phyloP scores from a whole-genome alignment of 345 rosid species.

The Brassica cretica region DNA sequence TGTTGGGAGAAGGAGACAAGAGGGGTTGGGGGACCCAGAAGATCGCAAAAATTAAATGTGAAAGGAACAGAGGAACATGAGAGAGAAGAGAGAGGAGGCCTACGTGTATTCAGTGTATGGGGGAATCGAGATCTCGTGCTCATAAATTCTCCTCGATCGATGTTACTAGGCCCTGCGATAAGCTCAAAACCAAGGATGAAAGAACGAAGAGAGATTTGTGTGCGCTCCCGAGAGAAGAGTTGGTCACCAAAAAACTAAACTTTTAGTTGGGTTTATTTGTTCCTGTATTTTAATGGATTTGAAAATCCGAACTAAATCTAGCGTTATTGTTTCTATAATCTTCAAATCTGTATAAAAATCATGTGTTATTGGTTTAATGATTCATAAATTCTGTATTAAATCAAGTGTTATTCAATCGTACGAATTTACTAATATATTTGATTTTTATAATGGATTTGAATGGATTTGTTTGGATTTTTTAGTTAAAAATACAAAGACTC shows the following conservation, averaged over 20 bases:
- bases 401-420: no score
- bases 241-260: background rate
- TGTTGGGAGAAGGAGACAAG: slow-evolving; percentile 12
- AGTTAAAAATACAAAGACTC: no score
- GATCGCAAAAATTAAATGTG: slow-evolving; percentile 21
- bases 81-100: slow-evolving; percentile 23
- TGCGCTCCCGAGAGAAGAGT: background rate
- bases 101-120: slow-evolving; percentile 41
- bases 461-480: no score
- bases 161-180: slow-evolving; percentile 43
- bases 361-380: no score
- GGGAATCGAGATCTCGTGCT: slow-evolving; percentile 74
- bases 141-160: slow-evolving; percentile 54
- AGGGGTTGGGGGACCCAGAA: slow-evolving; percentile 17
- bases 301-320: no score
- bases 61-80: slow-evolving; percentile 33
- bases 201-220: background rate
- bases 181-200: background rate
- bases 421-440: no score
- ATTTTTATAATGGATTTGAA: no score
- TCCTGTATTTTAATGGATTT: no score
- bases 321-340: no score
- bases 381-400: no score
- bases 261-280: no score
- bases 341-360: no score